Percentiles rank a stretch among this genome's conserved stretches.
These are phyloP conservation scores for Phytopythium helicoides DNA, from an alignment of 352 stramenopile genomes.

Conservation along the genomic window DNA sequence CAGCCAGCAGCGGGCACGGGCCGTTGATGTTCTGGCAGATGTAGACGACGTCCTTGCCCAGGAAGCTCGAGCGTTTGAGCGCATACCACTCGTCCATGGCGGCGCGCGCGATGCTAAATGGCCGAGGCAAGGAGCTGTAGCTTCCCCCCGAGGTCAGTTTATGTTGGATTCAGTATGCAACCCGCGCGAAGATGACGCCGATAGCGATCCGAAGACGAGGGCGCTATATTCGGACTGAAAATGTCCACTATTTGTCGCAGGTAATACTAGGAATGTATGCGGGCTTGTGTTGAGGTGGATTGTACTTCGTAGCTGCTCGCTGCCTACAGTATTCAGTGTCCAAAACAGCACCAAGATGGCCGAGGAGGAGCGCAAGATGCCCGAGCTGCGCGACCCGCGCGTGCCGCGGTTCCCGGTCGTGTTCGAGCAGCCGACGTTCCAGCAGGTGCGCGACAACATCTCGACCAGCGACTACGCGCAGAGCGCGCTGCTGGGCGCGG, in stretches of 20 bases:
- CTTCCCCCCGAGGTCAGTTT: not conserved
- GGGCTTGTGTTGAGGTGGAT: no score
- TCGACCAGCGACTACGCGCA: constrained; percentile 42
- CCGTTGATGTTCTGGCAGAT: constrained; percentile 98
- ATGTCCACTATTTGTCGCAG: no score
- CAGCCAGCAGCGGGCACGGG: constrained; percentile 96
- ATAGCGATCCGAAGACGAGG: no score
- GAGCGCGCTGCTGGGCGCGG: constrained; percentile 34
- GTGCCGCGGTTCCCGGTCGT: constrained; percentile 70
- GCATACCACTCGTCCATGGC: constrained; percentile 68
- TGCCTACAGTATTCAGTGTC: not conserved
- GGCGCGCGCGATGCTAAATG: not conserved
- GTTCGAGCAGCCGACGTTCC: constrained; percentile 49
- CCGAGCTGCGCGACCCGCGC: constrained; percentile 55
- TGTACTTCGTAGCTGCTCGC: no score
- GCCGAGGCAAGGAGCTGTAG: not conserved
- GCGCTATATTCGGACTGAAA: no score
- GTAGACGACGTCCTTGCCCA: constrained; percentile 80
- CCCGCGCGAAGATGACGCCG: no score
- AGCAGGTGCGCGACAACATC: constrained; percentile 62
- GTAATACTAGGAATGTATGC: no score
- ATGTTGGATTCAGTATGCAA: not conserved
- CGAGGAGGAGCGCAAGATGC: constrained; percentile 30
- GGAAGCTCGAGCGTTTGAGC: constrained; percentile 79
- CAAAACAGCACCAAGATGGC: not conserved